phyloP scores from a whole-genome alignment of 169 alveolate species.

The Plasmodium vinckei region DNA sequence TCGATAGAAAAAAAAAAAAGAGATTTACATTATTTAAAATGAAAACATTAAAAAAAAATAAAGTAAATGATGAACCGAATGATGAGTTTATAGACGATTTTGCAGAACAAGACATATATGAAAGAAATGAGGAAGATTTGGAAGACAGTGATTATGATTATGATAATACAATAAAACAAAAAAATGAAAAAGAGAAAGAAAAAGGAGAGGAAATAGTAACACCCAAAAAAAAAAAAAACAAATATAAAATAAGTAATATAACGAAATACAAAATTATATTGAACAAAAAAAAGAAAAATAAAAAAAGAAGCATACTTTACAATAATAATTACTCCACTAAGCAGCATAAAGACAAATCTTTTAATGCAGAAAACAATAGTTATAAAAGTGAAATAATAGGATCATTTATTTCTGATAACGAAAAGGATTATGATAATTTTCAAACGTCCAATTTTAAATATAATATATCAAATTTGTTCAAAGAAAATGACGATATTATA shows the following conservation, averaged over 20 bases:
- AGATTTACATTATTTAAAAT: slow-evolving; percentile 44
- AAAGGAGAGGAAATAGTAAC: background rate
- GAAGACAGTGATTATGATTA: slow-evolving; percentile 34
- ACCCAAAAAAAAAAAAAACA: background rate
- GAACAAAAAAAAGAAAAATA: background rate
- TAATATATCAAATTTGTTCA: slow-evolving; percentile 25
- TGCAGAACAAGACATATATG: background rate
- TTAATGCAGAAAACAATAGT: slow-evolving; percentile 13
- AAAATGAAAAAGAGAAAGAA: background rate
- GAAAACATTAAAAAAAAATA: background rate
- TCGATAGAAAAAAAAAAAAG: slow-evolving; percentile 20
- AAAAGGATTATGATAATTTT: slow-evolving; percentile 3
- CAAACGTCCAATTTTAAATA: slow-evolving; percentile 18
- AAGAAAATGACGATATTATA: slow-evolving; percentile 34
- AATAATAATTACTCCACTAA: slow-evolving; percentile 17
- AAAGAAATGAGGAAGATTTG: slow-evolving; percentile 23
- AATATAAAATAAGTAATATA: too few species aligned
- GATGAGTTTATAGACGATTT: slow-evolving; percentile 24
- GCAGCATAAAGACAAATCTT: slow-evolving; percentile 14
- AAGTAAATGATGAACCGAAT: background rate
- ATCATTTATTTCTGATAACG: slow-evolving; percentile 25
- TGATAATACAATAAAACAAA: slow-evolving; percentile 8
- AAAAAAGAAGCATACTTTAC: background rate
- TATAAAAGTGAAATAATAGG: background rate
- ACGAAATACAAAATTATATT: background rate